A percentile compares a stretch with the other conserved stretches of the same genome.
These are phyloP conservation scores for Aotearoamyces nothofagi DNA, from an alignment of 2,329 filamentous ascomycete genomes.

Conservation along the genomic window DNA sequence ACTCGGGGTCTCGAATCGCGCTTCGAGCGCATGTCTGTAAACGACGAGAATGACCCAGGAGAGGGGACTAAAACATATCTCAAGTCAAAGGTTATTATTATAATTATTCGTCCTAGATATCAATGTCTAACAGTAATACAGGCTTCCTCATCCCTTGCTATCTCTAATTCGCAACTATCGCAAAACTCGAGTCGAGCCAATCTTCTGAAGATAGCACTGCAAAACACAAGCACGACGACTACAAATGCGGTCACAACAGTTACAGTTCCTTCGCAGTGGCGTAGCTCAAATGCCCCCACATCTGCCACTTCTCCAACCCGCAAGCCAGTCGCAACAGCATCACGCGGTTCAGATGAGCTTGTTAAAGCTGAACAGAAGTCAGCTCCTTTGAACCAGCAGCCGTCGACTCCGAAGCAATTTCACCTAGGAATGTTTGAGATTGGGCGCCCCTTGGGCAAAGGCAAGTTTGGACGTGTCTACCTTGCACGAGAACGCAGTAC, in stretches of 20 bases:
- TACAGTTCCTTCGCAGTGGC: slow-evolving; percentile 44
- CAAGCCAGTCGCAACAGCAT: slow-evolving; percentile 30
- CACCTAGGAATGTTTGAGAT: slow-evolving; percentile 67
- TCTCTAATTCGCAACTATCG: slow-evolving; percentile 21
- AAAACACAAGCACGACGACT: slow-evolving; percentile 57
- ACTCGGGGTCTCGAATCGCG: slow-evolving; percentile 68
- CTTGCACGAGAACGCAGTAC: slow-evolving; percentile 52
- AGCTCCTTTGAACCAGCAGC: slow-evolving; percentile 38
- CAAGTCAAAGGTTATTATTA: slow-evolving; percentile 62
- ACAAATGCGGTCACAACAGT: slow-evolving; percentile 48
- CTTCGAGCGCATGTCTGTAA: slow-evolving; percentile 79
- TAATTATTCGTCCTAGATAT: too few relatives aligned
- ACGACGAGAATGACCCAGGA: slow-evolving; percentile 66
- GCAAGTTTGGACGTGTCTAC: slow-evolving; percentile 61
- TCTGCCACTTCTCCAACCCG: slow-evolving; percentile 33
- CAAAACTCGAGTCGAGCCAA: slow-evolving; percentile 55
- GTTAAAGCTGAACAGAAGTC: slow-evolving; percentile 33
- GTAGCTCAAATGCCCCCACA: slow-evolving; percentile 25
- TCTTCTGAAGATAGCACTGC: slow-evolving; percentile 72
- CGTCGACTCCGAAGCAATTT: slow-evolving; percentile 44
- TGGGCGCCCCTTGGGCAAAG: slow-evolving; percentile 56
- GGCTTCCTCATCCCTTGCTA: slow-evolving; percentile 14
- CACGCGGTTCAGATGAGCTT: slow-evolving; percentile 31
- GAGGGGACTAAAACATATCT: slow-evolving; percentile 39
- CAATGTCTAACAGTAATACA: slow-evolving; percentile 22